Percentiles rank a stretch among this genome's conserved stretches.
Conservation (phyloP, 2,329 filamentous ascomycete genomes). For the Cytospora leucostoma region DNA sequence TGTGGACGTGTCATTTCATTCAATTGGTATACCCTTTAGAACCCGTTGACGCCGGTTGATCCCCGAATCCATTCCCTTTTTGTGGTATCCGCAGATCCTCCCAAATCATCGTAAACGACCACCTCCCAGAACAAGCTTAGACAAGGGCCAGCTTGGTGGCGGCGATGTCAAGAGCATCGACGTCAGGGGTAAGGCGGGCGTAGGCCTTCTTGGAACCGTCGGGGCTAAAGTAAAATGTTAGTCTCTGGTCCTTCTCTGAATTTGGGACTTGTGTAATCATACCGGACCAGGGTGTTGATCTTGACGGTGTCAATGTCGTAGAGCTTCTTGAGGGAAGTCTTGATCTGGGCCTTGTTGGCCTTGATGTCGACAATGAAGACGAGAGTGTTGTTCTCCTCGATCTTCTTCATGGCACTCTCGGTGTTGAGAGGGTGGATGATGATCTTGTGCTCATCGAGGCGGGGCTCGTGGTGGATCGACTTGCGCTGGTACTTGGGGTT, state of each 20-base stretch:
- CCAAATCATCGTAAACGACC: slow-evolving; percentile 13
- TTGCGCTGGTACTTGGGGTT: slow-evolving; percentile 96
- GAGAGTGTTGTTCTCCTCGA: slow-evolving; percentile 99
- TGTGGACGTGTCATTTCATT: slow-evolving; percentile 29
- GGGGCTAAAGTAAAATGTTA: slow-evolving; percentile 57
- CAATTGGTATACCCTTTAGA: slow-evolving; percentile 28
- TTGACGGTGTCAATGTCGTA: slow-evolving; percentile 98
- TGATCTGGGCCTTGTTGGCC: slow-evolving; percentile 99
- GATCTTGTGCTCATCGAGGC: slow-evolving; percentile 96
- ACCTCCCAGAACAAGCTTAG: slow-evolving; percentile 62
- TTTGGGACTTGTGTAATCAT: slow-evolving; percentile 38
- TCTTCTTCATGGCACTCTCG: slow-evolving; percentile 99
- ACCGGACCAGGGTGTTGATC: slow-evolving; percentile 99
- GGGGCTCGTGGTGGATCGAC: slow-evolving; percentile 84
- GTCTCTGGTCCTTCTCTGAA: not conserved
- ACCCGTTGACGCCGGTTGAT: slow-evolving; percentile 27
- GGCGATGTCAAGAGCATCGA: slow-evolving; percentile 98
- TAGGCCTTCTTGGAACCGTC: slow-evolving; percentile 99
- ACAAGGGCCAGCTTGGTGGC: slow-evolving; percentile 98
- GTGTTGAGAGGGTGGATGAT: slow-evolving; percentile 99
- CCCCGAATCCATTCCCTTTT: slow-evolving; percentile 24
- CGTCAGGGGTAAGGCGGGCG: slow-evolving; percentile 90
- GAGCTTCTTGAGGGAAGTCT: slow-evolving; percentile 96
- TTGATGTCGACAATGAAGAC: slow-evolving; percentile 97
- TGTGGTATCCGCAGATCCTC: slow-evolving; percentile 23